Evolutionary conservation across 495 filamentous ascomycete species (phyloP).

Genomic region (Bryoglossum gracile): DNA sequence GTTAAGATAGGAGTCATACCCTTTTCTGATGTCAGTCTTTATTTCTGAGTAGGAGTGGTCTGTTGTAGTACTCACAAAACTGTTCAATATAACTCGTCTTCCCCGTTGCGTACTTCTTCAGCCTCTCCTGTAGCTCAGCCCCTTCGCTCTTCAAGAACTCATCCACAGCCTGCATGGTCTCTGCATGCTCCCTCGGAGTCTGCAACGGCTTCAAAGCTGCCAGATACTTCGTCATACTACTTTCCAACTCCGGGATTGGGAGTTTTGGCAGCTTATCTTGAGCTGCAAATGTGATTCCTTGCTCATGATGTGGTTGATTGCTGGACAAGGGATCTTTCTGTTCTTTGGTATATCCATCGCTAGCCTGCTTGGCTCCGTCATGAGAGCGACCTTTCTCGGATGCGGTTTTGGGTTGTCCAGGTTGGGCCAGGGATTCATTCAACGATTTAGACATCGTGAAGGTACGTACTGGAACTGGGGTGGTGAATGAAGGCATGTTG

Average conservation of each 20-base stretch:
- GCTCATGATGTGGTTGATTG: slow-evolving; percentile 37
- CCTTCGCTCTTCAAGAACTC: slow-evolving; percentile 86
- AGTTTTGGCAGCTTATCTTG: slow-evolving; percentile 88
- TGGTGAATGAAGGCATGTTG: slow-evolving; percentile 23
- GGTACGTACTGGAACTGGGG: slow-evolving; percentile 41
- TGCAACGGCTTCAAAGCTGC: slow-evolving; percentile 78
- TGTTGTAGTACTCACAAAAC: slow-evolving; percentile 83
- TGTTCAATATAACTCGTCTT: slow-evolving; percentile 98
- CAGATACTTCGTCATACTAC: slow-evolving; percentile 72
- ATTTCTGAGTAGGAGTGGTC: background rate
- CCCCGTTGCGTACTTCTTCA: slow-evolving; percentile 88
- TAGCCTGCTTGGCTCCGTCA: slow-evolving; percentile 32
- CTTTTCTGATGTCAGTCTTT: slow-evolving; percentile 38
- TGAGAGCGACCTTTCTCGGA: slow-evolving; percentile 27
- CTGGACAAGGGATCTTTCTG: slow-evolving; percentile 39
- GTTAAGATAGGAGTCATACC: slow-evolving; percentile 98
- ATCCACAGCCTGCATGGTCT: slow-evolving; percentile 69
- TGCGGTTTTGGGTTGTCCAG: slow-evolving; percentile 17
- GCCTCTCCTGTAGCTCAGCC: slow-evolving; percentile 73
- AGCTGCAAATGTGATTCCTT: slow-evolving; percentile 77
- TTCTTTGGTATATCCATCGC: slow-evolving; percentile 35
- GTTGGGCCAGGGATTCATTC: slow-evolving; percentile 50
- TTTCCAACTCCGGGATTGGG: slow-evolving; percentile 87
- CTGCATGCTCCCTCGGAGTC: slow-evolving; percentile 68
- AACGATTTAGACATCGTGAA: slow-evolving; percentile 68